Evolutionary conservation across 2,329 filamentous ascomycete genomes (phyloP).

Genomic region (Chaetothyriales sp.): DNA sequence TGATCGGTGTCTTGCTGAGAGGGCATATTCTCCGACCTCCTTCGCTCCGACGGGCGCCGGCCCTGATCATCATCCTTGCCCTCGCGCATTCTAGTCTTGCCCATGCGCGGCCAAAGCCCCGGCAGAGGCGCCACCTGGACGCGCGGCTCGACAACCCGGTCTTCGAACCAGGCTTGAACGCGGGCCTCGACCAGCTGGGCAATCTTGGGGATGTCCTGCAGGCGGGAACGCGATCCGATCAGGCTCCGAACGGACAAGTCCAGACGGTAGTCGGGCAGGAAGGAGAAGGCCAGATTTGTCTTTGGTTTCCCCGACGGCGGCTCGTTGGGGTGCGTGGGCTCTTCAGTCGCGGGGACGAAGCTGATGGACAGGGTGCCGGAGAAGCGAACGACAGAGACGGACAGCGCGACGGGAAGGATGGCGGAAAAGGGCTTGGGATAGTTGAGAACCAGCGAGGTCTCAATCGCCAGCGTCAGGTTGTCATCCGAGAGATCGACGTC

Average conservation of each 20-base stretch:
- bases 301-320: conserved; percentile 41
- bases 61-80: conserved; percentile 19
- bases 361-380: conserved; percentile 88
- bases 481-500: conserved; percentile 86
- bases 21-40: conserved; percentile 15
- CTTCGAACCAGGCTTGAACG: conserved; percentile 53
- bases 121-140: conserved; percentile 51
- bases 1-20: conserved; percentile 16
- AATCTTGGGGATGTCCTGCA: conserved; percentile 53
- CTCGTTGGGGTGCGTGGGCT: conserved; percentile 7
- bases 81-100: conserved; percentile 31
- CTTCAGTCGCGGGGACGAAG: conserved; percentile 56
- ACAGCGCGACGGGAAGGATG: conserved; percentile 76
- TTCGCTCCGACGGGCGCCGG: background rate
- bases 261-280: conserved; percentile 50
- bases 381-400: conserved; percentile 84
- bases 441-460: conserved; percentile 87
- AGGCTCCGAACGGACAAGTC: conserved; percentile 50
- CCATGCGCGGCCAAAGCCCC: conserved; percentile 46
- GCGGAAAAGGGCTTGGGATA: conserved; percentile 83
- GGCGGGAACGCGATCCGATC: conserved; percentile 45
- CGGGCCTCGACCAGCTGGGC: conserved; percentile 50
- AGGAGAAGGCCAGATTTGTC: conserved; percentile 88
- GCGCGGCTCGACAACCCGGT: conserved; percentile 48
- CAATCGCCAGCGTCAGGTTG: conserved; percentile 83